These are phyloP conservation scores for Combretum micranthum DNA, from an alignment of 345 rosid genomes.

Conservation along the genomic window DNA sequence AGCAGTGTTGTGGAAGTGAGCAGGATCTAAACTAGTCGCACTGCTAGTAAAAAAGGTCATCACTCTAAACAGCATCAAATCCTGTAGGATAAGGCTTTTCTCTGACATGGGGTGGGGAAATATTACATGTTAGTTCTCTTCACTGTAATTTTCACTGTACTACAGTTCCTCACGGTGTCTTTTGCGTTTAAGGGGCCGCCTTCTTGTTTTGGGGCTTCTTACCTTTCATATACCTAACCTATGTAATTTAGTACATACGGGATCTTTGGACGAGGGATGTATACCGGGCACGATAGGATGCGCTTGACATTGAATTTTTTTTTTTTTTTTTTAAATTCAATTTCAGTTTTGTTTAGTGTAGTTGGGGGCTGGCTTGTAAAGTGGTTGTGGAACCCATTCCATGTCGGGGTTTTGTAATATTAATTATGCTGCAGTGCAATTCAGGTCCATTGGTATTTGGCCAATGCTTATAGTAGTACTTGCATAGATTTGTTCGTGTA, in stretches of 20 bases:
- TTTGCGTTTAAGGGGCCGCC: slow-evolving; percentile 13
- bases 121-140: too few species aligned
- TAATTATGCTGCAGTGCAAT: slow-evolving; percentile 10
- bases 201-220: slow-evolving; percentile 14
- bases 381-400: slow-evolving; percentile 13
- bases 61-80: too few species aligned
- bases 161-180: slow-evolving; percentile 6
- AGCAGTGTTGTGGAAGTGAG: too few species aligned
- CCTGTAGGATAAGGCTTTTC: too few species aligned
- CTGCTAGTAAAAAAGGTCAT: too few species aligned
- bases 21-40: too few species aligned
- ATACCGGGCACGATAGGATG: slow-evolving; percentile 20
- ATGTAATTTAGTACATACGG: slow-evolving; percentile 44
- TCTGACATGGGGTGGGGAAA: too few species aligned
- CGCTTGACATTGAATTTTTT: slow-evolving; percentile 13
- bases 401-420: slow-evolving; percentile 13
- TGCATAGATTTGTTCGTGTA: too few species aligned
- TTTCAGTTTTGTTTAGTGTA: not conserved
- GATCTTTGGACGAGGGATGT: slow-evolving; percentile 37
- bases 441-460: slow-evolving; percentile 11
- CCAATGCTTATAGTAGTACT: too few species aligned
- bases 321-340: slow-evolving; percentile 3
- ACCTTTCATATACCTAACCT: slow-evolving; percentile 23
- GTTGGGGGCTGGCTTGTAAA: slow-evolving; percentile 18
- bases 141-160: not conserved